These are phyloP conservation scores for Nakazawaea laoshanensis DNA, from an alignment of 805 yeast species.

Conservation along the genomic window DNA sequence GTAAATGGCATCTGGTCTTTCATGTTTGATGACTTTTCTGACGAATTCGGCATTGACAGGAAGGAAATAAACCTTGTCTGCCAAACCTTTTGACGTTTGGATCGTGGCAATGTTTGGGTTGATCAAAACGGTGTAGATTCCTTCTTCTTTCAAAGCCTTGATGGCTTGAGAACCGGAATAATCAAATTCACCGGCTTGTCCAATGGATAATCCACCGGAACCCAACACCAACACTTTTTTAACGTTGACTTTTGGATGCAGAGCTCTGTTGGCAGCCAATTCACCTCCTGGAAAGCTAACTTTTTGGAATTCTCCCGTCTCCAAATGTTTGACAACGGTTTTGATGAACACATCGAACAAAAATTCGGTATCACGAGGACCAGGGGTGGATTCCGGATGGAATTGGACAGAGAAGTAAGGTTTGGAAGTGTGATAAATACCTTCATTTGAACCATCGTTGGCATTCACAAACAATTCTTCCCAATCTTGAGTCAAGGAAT, in stretches of 20 bases:
- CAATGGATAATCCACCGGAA: constrained; percentile 96
- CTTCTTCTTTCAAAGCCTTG: constrained; percentile 96
- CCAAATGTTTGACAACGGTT: constrained; percentile 61
- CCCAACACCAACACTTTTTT: constrained; percentile 93
- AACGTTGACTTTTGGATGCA: constrained; percentile 71
- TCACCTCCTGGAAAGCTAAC: constrained; percentile 90
- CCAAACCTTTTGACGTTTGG: constrained; percentile 95
- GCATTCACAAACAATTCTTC: constrained; percentile 91
- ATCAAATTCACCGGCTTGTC: constrained; percentile 99
- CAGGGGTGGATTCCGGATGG: constrained; percentile 99
- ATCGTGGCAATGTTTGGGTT: constrained; percentile 98
- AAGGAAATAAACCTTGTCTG: constrained; percentile 94
- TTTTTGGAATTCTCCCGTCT: constrained; percentile 52
- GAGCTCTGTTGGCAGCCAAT: constrained; percentile 61
- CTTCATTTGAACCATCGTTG: constrained; percentile 97
- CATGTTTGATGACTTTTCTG: constrained; percentile 88
- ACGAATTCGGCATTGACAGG: constrained; percentile 98
- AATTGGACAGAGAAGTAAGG: constrained; percentile 97
- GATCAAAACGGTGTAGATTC: constrained; percentile 89
- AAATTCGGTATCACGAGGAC: constrained; percentile 98
- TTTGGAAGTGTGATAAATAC: constrained; percentile 81
- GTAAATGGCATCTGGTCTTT: constrained; percentile 95
- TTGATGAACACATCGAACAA: constrained; percentile 88
- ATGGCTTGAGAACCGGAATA: constrained; percentile 99
- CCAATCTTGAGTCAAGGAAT: constrained; percentile 75